Evolutionary conservation across 2,329 filamentous ascomycete species (phyloP), one percentile per base, ranked within the genome.

Genomic region (Colletotrichum destructivum): DNA sequence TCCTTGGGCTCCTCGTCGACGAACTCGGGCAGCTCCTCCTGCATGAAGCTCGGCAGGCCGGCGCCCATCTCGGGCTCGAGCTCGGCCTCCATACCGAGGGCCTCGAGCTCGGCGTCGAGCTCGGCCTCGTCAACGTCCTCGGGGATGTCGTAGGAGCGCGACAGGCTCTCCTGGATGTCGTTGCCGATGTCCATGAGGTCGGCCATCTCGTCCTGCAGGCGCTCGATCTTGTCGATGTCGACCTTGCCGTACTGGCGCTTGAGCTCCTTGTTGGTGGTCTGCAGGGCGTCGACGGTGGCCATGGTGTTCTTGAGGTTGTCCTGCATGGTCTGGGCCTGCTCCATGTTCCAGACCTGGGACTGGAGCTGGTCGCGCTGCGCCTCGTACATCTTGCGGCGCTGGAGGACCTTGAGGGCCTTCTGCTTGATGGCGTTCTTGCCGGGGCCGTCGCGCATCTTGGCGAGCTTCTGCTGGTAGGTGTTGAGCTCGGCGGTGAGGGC

Each of bases 251-350:
- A 98, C 86, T 98, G 96, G 82, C 94, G 93, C 80, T 91, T 91
- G 74, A 99, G 88, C 78, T 94, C 92, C 85, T 98, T 98, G 78
- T 96, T 98, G 31, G 96, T 98, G 2, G 93, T 95, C 89, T 98
- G 97, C 90, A 99, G 96, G 13, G 96, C 95, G 81, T 98, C 96
- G 55, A 98, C 95, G 38, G 96, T 98, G 21, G 95, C 97, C 95
- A 98, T 98, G 74, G 96, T 96, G 82, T 98, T 98, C 82, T 97
- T 96, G 64, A 99, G 89, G 80, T 98, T 98, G 84, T 98, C 96
- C 85, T 97, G 95, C 96, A 98, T 98, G 89, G 95, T 97, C 81
- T 93, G 93, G 3, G 96, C 95, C 84, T 98, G 95, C 85, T 98
- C 95, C 95, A 99, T 98, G 85, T 98, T 98, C 95, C 95, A 98